These are phyloP conservation scores for Nakaseomyces glabratus DNA, from an alignment of 1,139 yeast genomes.

Conservation along the genomic window DNA sequence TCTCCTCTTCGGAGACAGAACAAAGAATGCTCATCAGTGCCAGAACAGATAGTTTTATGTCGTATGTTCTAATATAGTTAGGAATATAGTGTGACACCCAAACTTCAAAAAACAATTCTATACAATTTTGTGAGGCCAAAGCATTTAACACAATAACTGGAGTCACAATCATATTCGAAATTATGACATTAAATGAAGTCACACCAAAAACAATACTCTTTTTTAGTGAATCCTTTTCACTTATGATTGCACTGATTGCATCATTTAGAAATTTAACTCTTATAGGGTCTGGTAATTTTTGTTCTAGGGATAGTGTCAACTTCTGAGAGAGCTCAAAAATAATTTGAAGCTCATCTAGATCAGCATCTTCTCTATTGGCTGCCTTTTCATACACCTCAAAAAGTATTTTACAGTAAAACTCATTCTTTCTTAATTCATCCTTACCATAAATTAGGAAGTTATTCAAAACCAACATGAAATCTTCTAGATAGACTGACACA, in stretches of 20 bases:
- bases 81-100: slow-evolving; percentile 57
- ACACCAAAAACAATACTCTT: slow-evolving; percentile 43
- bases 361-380: slow-evolving; percentile 27
- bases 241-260: slow-evolving; percentile 25
- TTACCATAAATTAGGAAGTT: slow-evolving; percentile 72
- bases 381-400: slow-evolving; percentile 27
- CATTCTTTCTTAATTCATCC: slow-evolving; percentile 37
- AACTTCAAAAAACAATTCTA: slow-evolving; percentile 46
- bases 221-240: slow-evolving; percentile 24
- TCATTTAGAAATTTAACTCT: slow-evolving; percentile 23
- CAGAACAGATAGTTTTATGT: slow-evolving; percentile 63
- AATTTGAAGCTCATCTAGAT: slow-evolving; percentile 28
- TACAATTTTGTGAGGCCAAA: slow-evolving; percentile 41
- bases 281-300: slow-evolving; percentile 22
- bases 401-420: slow-evolving; percentile 26
- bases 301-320: slow-evolving; percentile 29
- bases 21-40: slow-evolving; percentile 51
- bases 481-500: slow-evolving; percentile 56
- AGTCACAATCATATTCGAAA: slow-evolving; percentile 58
- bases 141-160: slow-evolving; percentile 45
- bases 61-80: slow-evolving; percentile 63
- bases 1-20: slow-evolving; percentile 25
- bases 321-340: slow-evolving; percentile 31
- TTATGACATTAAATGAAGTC: slow-evolving; percentile 54
- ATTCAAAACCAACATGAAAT: slow-evolving; percentile 63